Base-by-base conservation (phyloP, 169 alveolate genomes). In the Cryptosporidium tyzzeri region DNA sequence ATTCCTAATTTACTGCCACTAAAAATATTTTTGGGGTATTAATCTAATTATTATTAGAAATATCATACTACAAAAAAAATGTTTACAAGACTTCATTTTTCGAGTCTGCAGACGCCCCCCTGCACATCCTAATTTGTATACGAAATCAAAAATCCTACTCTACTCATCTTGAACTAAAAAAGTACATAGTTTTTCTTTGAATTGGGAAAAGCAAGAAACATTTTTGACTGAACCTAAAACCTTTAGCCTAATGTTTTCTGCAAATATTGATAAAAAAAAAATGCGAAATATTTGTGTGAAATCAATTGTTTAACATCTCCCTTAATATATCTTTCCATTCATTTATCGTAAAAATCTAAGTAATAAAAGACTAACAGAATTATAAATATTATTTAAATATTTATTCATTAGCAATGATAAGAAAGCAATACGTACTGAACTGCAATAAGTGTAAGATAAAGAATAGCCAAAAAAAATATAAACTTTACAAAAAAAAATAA, bases 251-350 rank as follows among this genome's bases (percentile, higher is more conserved):
- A 14, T 48, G 23, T 16, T 48, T 14, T 9, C 16, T 48, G 55
- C 55, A 48, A 14, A 48, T 48, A 48, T 14, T 48, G 21, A 14
- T 48, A 4, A 48, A 14, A 3, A 14, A 55, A 16, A 55, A 55
- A 16, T 55, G n/a, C 16, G 21, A 16, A 48, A 14, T 48, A 48
- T 14, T 48, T 21, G 67, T 55, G 67, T 8, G 67, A 55, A 55
- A 55, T 55, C 67, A 21, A 55, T 55, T n/a, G 29, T 26, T 55
- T 55, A 55, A 23, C 35, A 55, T 26, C 67, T 55, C 67, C 5
- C 67, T 55, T 8, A n/a, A 55, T 55, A 55, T 55, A 55, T 55
- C 67, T 55, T n/a, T 55, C 37, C 33, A 55, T 55, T 55, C 67
- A 16, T 23, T 55, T 55, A 35, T 55, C 9, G 29, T 21, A 26